phyloP scores from a whole-genome alignment of 768 basidiomycete species.

The Leccinellum luteum region DNA sequence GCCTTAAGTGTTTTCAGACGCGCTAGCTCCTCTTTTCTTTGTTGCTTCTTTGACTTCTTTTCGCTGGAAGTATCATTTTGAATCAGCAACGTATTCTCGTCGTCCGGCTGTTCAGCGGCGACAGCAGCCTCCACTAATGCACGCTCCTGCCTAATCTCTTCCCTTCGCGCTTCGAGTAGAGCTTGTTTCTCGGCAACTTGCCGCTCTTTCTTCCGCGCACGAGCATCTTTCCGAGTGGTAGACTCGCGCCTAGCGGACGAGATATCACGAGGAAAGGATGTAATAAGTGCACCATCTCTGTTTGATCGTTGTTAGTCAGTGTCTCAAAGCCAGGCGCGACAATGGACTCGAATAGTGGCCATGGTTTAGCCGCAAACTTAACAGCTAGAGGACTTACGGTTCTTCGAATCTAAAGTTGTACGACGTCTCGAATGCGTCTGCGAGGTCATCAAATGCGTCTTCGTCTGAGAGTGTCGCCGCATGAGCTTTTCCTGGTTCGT shows the following conservation, averaged over 20 bases:
- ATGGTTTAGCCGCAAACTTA: neutral
- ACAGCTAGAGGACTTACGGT: slow-evolving; percentile 55
- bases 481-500: slow-evolving; percentile 26
- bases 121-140: slow-evolving; percentile 60
- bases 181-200: slow-evolving; percentile 63
- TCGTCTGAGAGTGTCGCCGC: slow-evolving; percentile 49
- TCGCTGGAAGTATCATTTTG: slow-evolving; percentile 66
- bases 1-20: slow-evolving; percentile 82
- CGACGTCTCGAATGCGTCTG: slow-evolving; percentile 89
- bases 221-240: slow-evolving; percentile 79
- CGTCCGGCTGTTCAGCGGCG: slow-evolving; percentile 66
- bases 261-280: slow-evolving; percentile 74
- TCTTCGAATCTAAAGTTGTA: slow-evolving; percentile 99
- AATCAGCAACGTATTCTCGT: slow-evolving; percentile 20
- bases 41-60: slow-evolving; percentile 20
- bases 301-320: neutral
- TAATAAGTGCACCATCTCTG: slow-evolving; percentile 65
- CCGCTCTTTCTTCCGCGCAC: slow-evolving; percentile 70
- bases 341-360: neutral
- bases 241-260: slow-evolving; percentile 69
- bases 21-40: slow-evolving; percentile 68
- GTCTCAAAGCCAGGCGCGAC: neutral
- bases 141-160: slow-evolving; percentile 75
- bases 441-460: slow-evolving; percentile 85
- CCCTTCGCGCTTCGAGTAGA: slow-evolving; percentile 79